Percentiles rank a stretch among this genome's conserved stretches.
Evolutionary conservation across 1,139 yeast species (phyloP).

Genomic region (Lodderomyces elongisporus): DNA sequence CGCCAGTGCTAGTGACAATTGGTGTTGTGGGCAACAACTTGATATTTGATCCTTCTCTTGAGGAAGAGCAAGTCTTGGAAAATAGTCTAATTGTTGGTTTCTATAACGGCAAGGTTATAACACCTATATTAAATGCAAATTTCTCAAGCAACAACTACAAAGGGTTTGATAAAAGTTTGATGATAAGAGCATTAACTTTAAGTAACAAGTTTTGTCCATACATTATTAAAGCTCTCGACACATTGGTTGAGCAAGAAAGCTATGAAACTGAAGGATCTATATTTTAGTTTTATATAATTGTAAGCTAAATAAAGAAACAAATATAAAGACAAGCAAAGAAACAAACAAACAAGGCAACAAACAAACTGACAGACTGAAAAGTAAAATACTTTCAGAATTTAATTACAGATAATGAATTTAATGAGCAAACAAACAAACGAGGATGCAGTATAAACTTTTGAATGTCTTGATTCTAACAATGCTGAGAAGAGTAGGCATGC

Average conservation of each 20-base stretch:
- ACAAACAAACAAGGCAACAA: not conserved
- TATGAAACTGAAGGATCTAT: constrained; percentile 18
- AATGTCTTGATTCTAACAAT: too few species aligned
- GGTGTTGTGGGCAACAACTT: constrained; percentile 68
- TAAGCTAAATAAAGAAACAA: not conserved
- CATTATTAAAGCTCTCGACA: constrained; percentile 36
- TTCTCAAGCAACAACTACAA: constrained; percentile 42
- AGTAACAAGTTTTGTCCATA: constrained; percentile 33
- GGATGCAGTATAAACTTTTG: too few species aligned
- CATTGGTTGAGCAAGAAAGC: constrained; percentile 35
- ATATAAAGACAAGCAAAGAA: not conserved
- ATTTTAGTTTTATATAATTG: too few species aligned
- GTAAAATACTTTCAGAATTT: too few species aligned
- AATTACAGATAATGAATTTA: too few species aligned
- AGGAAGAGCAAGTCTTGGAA: constrained; percentile 83
- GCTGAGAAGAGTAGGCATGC: constrained; percentile 83
- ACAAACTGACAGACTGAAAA: too few species aligned
- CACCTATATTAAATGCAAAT: constrained; percentile 59
- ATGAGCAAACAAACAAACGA: not conserved
- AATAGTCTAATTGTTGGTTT: constrained; percentile 74
- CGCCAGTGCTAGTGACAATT: constrained; percentile 71
- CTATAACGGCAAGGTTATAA: constrained; percentile 56
- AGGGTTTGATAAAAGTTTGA: constrained; percentile 28
- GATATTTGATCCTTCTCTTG: constrained; percentile 76
- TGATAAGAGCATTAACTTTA: constrained; percentile 26